A percentile compares a stretch with the other conserved stretches of the same genome.
Evolutionary conservation across 129 eudicot genomes (phyloP).

Genomic region (Artemisia tridentata): DNA sequence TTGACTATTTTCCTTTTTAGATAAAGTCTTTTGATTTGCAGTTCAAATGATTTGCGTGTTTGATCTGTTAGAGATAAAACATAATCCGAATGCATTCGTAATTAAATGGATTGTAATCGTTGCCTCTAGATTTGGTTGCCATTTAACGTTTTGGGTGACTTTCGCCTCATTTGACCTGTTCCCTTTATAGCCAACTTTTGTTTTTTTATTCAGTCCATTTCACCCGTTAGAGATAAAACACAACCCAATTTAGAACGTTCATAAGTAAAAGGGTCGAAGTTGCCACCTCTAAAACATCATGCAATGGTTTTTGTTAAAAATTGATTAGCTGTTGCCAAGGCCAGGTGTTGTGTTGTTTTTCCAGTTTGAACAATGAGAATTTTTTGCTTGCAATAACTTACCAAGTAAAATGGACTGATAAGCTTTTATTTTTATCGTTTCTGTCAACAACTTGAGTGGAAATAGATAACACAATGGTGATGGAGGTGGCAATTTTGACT

Average conservation of each 20-base stretch:
- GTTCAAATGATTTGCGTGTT: too few species aligned
- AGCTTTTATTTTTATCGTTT: background rate
- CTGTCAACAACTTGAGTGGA: background rate
- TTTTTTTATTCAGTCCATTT: background rate
- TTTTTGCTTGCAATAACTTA: background rate
- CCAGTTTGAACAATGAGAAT: background rate
- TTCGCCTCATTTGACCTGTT: background rate
- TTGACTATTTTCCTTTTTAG: too few species aligned
- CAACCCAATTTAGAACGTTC: background rate
- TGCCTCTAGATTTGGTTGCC: background rate
- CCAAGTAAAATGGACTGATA: too few species aligned
- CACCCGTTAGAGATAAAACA: constrained; percentile 6
- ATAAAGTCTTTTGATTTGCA: too few species aligned
- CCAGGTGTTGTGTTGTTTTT: background rate
- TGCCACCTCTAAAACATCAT: background rate
- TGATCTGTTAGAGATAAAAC: too few species aligned
- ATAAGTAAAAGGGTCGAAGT: background rate
- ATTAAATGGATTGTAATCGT: too few species aligned
- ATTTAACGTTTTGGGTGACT: background rate
- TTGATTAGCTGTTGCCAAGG: background rate
- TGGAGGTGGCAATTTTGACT: too few species aligned
- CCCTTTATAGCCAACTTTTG: background rate
- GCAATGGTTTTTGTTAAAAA: background rate
- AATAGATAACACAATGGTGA: background rate
- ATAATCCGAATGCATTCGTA: too few species aligned